Conservation (phyloP, 768 basidiomycete genomes). For the Mycena rebaudengoi region DNA sequence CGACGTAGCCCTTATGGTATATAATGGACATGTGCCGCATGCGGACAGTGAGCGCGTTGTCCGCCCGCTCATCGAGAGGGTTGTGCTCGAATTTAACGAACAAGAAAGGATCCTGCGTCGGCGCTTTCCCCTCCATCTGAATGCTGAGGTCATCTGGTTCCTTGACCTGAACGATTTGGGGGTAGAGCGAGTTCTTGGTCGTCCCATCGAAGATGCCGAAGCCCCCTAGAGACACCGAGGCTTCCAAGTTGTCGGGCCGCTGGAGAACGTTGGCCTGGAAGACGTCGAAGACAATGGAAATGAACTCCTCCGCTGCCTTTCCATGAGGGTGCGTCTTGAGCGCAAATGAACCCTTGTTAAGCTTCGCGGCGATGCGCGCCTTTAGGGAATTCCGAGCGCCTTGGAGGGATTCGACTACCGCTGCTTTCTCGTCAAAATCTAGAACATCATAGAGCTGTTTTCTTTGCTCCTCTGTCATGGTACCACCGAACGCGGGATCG, state of each 20-base stretch:
- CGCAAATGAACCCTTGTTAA: slow-evolving; percentile 89
- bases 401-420: slow-evolving; percentile 73
- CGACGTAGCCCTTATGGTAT: slow-evolving; percentile 93
- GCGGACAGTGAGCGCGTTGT: slow-evolving; percentile 86
- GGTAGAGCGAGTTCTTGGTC: slow-evolving; percentile 77
- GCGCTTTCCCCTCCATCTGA: slow-evolving; percentile 25
- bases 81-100: slow-evolving; percentile 91
- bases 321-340: slow-evolving; percentile 80
- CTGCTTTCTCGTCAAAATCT: slow-evolving; percentile 90
- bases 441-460: slow-evolving; percentile 89
- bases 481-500: slow-evolving; percentile 65
- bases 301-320: slow-evolving; percentile 66
- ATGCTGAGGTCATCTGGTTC: slow-evolving; percentile 19
- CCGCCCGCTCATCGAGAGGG: slow-evolving; percentile 90
- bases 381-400: slow-evolving; percentile 83
- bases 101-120: slow-evolving; percentile 74
- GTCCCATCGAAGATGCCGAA: slow-evolving; percentile 95
- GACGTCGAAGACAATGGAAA: slow-evolving; percentile 87
- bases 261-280: slow-evolving; percentile 88
- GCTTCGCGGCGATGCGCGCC: slow-evolving; percentile 74
- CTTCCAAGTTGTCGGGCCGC: slow-evolving; percentile 87
- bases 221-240: slow-evolving; percentile 83
- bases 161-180: slow-evolving; percentile 87
- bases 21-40: slow-evolving; percentile 98
- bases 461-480: slow-evolving; percentile 91